Base-by-base conservation (phyloP, 202 grass and related monocot genomes). In the Schoenoplectus tabernaemontani region DNA sequence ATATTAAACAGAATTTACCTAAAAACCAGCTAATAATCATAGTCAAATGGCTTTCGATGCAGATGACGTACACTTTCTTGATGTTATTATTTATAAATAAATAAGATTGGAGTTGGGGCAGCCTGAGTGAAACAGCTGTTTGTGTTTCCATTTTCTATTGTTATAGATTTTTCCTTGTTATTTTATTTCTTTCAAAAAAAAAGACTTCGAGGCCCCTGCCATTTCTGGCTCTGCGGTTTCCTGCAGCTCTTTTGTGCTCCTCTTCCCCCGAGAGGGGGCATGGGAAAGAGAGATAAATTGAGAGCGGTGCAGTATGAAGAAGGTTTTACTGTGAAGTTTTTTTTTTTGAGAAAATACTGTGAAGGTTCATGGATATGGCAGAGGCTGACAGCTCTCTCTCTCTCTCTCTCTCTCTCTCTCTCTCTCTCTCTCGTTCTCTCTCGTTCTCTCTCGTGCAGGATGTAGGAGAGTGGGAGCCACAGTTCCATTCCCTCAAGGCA, bases 401-500 rank as follows among this genome's bases (percentile, higher is more conserved):
- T n/a, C n/a, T n/a, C n/a, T n/a, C n/a, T n/a, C n/a, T n/a, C n/a
- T n/a, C n/a, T n/a, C n/a, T n/a, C n/a, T n/a, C 60, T 39, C 37
- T 41, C n/a, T 59, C 76, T 61, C n/a, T n/a, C n/a, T n/a, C n/a
- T n/a, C n/a, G n/a, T n/a, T n/a, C n/a, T n/a, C n/a, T n/a, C n/a
- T n/a, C n/a, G n/a, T n/a, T n/a, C 69, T 74, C 66, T 46, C 66
- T 71, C 66, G 15, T 19, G 60, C 33, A 7, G 28, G 75, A 78
- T 62, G 39, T 39, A 64, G 23, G 43, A 64, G 77, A 62, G 77
- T 64, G 77, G 77, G 77, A 64, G 38, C 77, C 59, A 80, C 59
- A 64, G 59, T 64, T 50, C 77, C 57, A 80, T 73, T 51, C 77
- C 61, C 76, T 79, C 76, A 79, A 63, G 76, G 76, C 76, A 79